Evolutionary conservation across 495 filamentous ascomycete species (phyloP), one percentile per base, ranked within the genome.

Genomic region (Aspergillus panamensis): DNA sequence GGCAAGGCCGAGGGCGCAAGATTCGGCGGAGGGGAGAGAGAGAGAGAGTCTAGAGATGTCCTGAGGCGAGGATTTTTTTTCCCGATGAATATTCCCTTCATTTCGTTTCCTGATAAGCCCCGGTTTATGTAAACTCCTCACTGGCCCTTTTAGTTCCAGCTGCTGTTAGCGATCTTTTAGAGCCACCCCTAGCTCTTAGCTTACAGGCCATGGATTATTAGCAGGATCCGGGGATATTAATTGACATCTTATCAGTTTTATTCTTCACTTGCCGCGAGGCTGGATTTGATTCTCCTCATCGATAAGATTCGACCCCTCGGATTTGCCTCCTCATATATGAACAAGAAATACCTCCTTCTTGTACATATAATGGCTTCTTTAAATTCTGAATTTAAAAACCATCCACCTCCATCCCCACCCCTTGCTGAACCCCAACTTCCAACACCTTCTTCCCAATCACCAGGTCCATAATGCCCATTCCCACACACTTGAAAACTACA

Each of bases 391-490:
- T 16, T 66, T 69, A 92, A 70, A 93, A 91, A 4, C 83, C 81
- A 66, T 86, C 77, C 52, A 96, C 76, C 48, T 76, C 80, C 35
- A 78, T 87, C 10, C 91, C 92, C 19, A 95, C 60, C 3, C 83
- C 82, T 73, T 78, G 82, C 61, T 85, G 82, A 64, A 74, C 78
- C 30, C 91, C 94, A 66, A 93, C 66, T 59, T 80, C 77, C 40
- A 96, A 78, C 54, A 97, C 48, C 62, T 90, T 85, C 68, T 80
- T 82, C 9, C 89, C 92, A 48, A 77, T 66, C 13, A 72, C 69
- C 55, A 78, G 54, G 64, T 78, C 76, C 76, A 78, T 78, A 52
- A 78, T 60, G n/a, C 74, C 76, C 69, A 78, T 73, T 0, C 76
- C 76, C 33, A 78, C 76, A 54, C 74, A 75, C 62, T 78, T 78